A percentile compares a stretch with the other conserved stretches of the same genome.
Conservation (phyloP, 2,329 filamentous ascomycete species). For the Atkinsonella texensis region DNA sequence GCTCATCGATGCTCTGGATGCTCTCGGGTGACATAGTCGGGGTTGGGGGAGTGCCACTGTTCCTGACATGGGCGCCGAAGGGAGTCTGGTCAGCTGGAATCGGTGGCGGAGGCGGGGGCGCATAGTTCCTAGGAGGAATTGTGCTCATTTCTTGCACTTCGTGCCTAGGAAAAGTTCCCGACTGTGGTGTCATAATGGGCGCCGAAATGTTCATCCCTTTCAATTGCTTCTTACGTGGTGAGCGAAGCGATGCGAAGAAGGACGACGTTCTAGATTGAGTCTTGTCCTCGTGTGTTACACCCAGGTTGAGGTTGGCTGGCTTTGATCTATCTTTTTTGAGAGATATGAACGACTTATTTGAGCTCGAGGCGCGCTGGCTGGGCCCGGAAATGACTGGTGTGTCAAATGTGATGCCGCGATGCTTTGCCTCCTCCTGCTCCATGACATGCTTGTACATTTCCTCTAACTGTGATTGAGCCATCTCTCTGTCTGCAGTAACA, state of each 20-base stretch:
- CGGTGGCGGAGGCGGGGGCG: conserved; percentile 44
- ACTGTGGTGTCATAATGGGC: conserved; percentile 52
- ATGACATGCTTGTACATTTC: conserved; percentile 85
- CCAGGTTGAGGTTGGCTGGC: conserved; percentile 38
- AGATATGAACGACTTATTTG: conserved; percentile 13
- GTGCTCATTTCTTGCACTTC: conserved; percentile 44
- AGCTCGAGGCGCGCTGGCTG: conserved; percentile 14
- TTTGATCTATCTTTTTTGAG: conserved; percentile 35
- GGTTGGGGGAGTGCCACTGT: conserved; percentile 15
- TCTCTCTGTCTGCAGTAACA: conserved; percentile 59
- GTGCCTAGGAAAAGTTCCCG: conserved; percentile 43
- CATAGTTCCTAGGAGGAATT: conserved; percentile 47
- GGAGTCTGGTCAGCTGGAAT: conserved; percentile 35
- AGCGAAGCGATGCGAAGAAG: conserved; percentile 48
- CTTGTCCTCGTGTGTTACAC: conserved; percentile 31
- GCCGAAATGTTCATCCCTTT: conserved; percentile 49
- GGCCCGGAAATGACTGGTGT: conserved; percentile 23
- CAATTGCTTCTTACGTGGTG: conserved; percentile 41
- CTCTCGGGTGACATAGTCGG: conserved; percentile 29
- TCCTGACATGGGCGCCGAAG: conserved; percentile 19
- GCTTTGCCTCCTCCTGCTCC: conserved; percentile 68
- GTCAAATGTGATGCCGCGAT: conserved; percentile 39
- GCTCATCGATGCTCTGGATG: conserved; percentile 41
- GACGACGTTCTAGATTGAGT: conserved; percentile 45
- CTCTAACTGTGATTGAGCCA: conserved; percentile 74